Evolutionary conservation across 192 early-diverging fungal genomes (phyloP).

Genomic region (Backusella westeae): DNA sequence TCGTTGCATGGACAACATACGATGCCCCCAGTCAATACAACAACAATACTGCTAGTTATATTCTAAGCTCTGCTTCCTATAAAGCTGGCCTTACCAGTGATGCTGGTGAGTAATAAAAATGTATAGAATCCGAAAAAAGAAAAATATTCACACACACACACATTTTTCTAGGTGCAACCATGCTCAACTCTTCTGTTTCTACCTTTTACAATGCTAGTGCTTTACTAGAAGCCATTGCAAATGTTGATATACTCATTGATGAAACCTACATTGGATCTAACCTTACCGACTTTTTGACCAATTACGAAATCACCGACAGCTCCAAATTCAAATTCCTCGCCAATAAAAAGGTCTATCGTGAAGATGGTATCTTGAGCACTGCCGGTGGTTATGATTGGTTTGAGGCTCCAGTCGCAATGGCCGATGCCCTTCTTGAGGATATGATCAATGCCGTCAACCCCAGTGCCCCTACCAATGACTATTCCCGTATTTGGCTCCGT

Average conservation of each 20-base stretch:
- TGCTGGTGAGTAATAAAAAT: conserved; percentile 47
- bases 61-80: conserved; percentile 54
- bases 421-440: conserved; percentile 70
- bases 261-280: conserved; percentile 56
- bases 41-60: conserved; percentile 68
- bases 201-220: conserved; percentile 38
- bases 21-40: conserved; percentile 57
- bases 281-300: conserved; percentile 49
- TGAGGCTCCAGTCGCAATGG: conserved; percentile 61
- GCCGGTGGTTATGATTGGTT: conserved; percentile 72
- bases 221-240: conserved; percentile 50
- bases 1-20: conserved; percentile 66
- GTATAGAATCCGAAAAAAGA: background rate
- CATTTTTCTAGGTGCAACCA: conserved; percentile 24
- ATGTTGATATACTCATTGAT: conserved; percentile 70
- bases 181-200: conserved; percentile 43
- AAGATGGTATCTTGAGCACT: conserved; percentile 62
- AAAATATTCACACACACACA: background rate
- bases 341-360: conserved; percentile 61
- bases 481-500: conserved; percentile 65
- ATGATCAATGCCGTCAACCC: conserved; percentile 64
- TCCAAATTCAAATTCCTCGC: conserved; percentile 60
- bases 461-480: conserved; percentile 43
- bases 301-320: conserved; percentile 49
- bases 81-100: conserved; percentile 58